Evolutionary conservation across 1,284 basidiomycete species (phyloP), one percentile per base, ranked within the genome.

Genomic region (Heterobasidion occidentale): DNA sequence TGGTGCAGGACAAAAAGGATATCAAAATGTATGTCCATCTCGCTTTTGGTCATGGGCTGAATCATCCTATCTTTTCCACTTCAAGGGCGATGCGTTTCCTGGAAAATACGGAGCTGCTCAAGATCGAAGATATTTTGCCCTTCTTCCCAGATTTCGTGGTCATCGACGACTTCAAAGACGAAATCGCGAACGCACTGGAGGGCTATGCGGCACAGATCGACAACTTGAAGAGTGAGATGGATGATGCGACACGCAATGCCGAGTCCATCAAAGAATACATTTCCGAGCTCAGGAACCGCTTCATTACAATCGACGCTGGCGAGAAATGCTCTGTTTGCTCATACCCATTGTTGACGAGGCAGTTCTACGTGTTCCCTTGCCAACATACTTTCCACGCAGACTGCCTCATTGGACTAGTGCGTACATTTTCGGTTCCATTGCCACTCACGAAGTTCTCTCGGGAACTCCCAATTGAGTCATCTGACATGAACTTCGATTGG

Each of bases 91-190:
- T 99, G 92, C 84, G 81, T 38, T 98, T 99, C 75, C 76, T 99
- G 60, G 92, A 97, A 65, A 89, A 92, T 58, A 97, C 96, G 0
- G 89, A 94, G 64, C 74, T 98, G 34, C 84, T 99, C 67, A 96
- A 98, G 72, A 96, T 99, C 62, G 97, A 99, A 70, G 97, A 99
- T 68, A 96, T 99, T 55, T 74, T 99, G 27, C 97, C 97, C 2
- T 99, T 98, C 84, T 99, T 99, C 84, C 96, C 97, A 2, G 96
- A 99, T 73, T 99, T 99, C 71, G 94, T 96, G 12, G 93, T 99
- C 61, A 98, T 99, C 64, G 97, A 99, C 70, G 95, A 98, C 68
- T 99, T 99, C 81, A 99, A 99, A 71, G 92, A 96, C 64, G 95
- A 99, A 73, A 99, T 99, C 63, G 97, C 96, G 61, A 86, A 88